These are phyloP conservation scores for Graphilbum ipis-grandicollis DNA, from an alignment of 2,329 filamentous ascomycete genomes.

Conservation along the genomic window DNA sequence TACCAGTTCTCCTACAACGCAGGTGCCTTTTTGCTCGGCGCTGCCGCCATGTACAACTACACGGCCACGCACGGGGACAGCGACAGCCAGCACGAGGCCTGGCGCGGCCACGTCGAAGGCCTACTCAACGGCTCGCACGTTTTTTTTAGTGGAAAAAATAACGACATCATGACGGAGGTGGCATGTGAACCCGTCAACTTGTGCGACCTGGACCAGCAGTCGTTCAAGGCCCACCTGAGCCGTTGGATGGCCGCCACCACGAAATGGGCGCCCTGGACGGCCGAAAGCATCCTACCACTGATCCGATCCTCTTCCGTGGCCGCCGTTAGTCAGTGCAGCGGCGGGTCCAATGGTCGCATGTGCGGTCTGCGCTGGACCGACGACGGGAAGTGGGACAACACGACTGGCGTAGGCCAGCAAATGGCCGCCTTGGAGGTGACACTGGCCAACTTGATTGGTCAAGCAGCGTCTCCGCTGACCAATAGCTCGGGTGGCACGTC, in stretches of 20 bases:
- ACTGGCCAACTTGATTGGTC: conserved; percentile 38
- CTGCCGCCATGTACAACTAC: conserved; percentile 53
- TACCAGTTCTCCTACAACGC: conserved; percentile 57
- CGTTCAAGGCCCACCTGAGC: conserved; percentile 46
- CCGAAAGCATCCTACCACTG: conserved; percentile 31
- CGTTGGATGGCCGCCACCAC: conserved; percentile 45
- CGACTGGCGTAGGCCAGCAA: conserved; percentile 48
- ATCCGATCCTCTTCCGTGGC: conserved; percentile 37
- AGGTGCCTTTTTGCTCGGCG: conserved; percentile 47
- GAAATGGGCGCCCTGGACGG: conserved; percentile 45
- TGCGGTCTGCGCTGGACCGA: conserved; percentile 42
- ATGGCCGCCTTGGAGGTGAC: conserved; percentile 53
- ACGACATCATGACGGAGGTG: conserved; percentile 44
- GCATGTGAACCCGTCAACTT: conserved; percentile 44
- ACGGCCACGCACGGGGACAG: conserved; percentile 17
- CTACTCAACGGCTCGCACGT: conserved; percentile 34
- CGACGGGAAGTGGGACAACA: conserved; percentile 32
- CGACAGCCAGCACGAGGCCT: conserved; percentile 18
- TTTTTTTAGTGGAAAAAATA: conserved; percentile 34
- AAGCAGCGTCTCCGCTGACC: conserved; percentile 20
- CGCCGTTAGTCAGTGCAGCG: conserved; percentile 38
- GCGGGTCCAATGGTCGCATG: conserved; percentile 36
- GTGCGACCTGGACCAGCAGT: conserved; percentile 45
- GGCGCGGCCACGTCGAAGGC: conserved; percentile 40
- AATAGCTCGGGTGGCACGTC: conserved; percentile 31